Evolutionary conservation across 1,284 basidiomycete species (phyloP).

Genomic region (Tausonia pullulans): DNA sequence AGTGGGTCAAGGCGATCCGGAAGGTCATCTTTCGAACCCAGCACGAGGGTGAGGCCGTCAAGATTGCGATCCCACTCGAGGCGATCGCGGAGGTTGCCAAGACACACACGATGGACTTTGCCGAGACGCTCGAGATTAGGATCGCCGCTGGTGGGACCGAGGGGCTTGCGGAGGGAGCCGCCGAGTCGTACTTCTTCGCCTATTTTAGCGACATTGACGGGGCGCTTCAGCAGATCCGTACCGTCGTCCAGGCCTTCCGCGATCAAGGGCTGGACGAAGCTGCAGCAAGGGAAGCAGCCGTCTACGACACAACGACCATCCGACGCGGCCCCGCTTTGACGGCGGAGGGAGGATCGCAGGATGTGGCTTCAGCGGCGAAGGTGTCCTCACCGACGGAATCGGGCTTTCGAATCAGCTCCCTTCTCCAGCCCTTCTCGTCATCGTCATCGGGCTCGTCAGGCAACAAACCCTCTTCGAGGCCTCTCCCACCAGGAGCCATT

Average conservation of each 20-base stretch:
- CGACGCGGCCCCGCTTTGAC: no score
- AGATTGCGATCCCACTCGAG: slow-evolving; percentile 91
- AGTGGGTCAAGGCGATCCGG: slow-evolving; percentile 87
- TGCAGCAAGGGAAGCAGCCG: slow-evolving; percentile 27
- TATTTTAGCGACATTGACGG: slow-evolving; percentile 70
- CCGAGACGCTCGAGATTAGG: slow-evolving; percentile 83
- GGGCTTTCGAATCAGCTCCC: neutral
- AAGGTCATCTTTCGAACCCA: slow-evolving; percentile 86
- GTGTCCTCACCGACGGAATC: neutral
- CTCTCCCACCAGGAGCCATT: neutral
- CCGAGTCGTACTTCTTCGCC: slow-evolving; percentile 69
- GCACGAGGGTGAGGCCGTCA: slow-evolving; percentile 89
- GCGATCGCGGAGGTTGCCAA: slow-evolving; percentile 78
- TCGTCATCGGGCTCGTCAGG: neutral
- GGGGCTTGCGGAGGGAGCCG: neutral
- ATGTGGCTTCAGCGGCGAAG: neutral
- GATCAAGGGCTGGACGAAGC: slow-evolving; percentile 26
- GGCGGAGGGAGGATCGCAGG: neutral
- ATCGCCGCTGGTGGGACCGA: slow-evolving; percentile 66
- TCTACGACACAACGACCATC: slow-evolving; percentile 54
- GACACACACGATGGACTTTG: slow-evolving; percentile 80
- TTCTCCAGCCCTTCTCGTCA: slow-evolving; percentile 4
- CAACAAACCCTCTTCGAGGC: neutral
- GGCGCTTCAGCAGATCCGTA: slow-evolving; percentile 66
- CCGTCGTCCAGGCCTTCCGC: slow-evolving; percentile 48